These are phyloP conservation scores for Colletotrichum noveboracense DNA, from an alignment of 2,329 filamentous ascomycete species.

Conservation along the genomic window DNA sequence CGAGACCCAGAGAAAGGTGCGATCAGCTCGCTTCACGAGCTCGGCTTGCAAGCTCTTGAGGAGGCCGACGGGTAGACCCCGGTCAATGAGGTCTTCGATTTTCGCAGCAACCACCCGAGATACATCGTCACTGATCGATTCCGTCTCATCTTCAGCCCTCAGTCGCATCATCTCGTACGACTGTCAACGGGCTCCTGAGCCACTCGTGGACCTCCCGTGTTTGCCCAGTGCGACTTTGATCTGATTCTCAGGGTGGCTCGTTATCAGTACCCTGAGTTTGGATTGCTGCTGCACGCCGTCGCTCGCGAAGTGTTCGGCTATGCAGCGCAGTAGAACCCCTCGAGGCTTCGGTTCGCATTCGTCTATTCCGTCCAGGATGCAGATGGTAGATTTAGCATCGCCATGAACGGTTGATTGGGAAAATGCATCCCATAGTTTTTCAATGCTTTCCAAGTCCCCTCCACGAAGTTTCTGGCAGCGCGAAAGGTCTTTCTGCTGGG, in stretches of 20 bases:
- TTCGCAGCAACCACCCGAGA: conserved; percentile 16
- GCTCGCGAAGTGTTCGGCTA: conserved; percentile 9
- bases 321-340: conserved; percentile 2
- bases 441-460: neutral
- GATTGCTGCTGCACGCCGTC: neutral
- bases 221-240: conserved; percentile 23
- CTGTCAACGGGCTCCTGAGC: neutral
- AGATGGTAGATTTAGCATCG: conserved; percentile 16
- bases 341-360: conserved; percentile 19
- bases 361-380: conserved; percentile 24
- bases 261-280: conserved; percentile 22
- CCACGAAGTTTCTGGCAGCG: neutral
- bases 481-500: neutral
- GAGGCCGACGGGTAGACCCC: conserved; percentile 8
- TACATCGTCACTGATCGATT: conserved; percentile 21
- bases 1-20: conserved; percentile 27
- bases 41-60: conserved; percentile 6
- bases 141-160: conserved; percentile 22
- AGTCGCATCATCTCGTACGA: conserved; percentile 13
- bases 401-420: neutral
- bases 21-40: conserved; percentile 20
- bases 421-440: neutral
- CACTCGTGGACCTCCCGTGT: neutral
- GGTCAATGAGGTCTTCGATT: conserved; percentile 17
- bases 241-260: conserved; percentile 23